Percentiles rank a stretch among this genome's conserved stretches.
These are phyloP conservation scores for Tephrocybe sp. DNA, from an alignment of 768 basidiomycete genomes.

Conservation along the genomic window DNA sequence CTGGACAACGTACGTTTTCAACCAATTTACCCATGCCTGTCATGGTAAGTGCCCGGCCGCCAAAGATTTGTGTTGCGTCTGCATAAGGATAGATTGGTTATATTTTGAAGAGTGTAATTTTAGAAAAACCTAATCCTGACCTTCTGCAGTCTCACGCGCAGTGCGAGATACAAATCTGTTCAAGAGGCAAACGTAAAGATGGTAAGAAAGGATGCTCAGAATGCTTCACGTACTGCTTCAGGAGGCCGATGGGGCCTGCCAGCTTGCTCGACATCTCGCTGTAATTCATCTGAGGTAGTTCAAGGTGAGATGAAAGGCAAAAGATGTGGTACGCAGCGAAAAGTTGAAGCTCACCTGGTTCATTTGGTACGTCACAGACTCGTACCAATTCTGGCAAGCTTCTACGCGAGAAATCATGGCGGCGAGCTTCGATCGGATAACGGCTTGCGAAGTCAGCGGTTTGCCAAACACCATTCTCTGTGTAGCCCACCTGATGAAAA, in stretches of 20 bases:
- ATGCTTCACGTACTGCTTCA: constrained; percentile 69
- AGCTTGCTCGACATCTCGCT: constrained; percentile 79
- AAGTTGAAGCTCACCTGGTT: constrained; percentile 56
- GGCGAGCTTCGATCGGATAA: constrained; percentile 86
- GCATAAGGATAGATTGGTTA: constrained; percentile 25
- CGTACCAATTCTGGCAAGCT: constrained; percentile 83
- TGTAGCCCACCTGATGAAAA: constrained; percentile 66
- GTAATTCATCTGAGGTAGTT: constrained; percentile 69
- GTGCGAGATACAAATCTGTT: constrained; percentile 64
- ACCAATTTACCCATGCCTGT: constrained; percentile 86
- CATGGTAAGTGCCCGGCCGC: constrained; percentile 82
- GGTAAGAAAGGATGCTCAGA: background rate
- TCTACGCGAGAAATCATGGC: constrained; percentile 90
- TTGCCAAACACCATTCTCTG: constrained; percentile 92
- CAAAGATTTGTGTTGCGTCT: constrained; percentile 85
- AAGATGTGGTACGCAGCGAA: background rate
- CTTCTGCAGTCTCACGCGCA: constrained; percentile 71
- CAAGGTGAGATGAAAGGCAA: background rate
- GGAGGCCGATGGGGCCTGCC: constrained; percentile 84
- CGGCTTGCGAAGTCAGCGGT: constrained; percentile 75
- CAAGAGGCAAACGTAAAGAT: background rate
- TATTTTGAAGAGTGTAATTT: constrained; percentile 28
- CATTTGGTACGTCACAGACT: constrained; percentile 90
- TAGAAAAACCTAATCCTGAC: constrained; percentile 22
- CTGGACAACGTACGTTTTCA: constrained; percentile 61